Evolutionary conservation across 2,329 filamentous ascomycete genomes (phyloP).

Genomic region (Penicillium sp.): DNA sequence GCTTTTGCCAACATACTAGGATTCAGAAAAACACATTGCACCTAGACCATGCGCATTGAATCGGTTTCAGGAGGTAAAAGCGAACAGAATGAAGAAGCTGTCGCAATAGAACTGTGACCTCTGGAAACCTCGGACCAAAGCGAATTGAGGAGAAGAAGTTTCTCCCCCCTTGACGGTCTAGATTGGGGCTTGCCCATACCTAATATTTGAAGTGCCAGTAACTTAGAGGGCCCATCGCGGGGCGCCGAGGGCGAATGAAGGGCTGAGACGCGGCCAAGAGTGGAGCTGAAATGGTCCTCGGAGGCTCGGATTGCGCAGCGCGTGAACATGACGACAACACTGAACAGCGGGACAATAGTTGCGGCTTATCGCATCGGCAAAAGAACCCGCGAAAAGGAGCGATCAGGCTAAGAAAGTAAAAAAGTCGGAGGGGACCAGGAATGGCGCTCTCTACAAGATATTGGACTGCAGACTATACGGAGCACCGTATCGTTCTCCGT

Average conservation of each 20-base stretch:
- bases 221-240: neutral
- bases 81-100: neutral
- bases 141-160: neutral
- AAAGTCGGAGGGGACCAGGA: neutral
- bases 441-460: neutral
- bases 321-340: constrained; percentile 14
- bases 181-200: constrained; percentile 2
- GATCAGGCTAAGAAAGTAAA: neutral
- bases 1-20: constrained; percentile 1
- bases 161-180: neutral
- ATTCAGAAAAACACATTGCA: neutral
- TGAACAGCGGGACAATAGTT: neutral
- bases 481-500: neutral
- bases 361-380: neutral
- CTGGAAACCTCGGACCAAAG: neutral
- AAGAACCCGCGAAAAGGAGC: neutral
- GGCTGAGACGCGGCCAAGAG: constrained; percentile 6
- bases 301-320: constrained; percentile 1
- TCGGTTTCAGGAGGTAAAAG: neutral
- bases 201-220: neutral
- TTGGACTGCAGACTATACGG: neutral
- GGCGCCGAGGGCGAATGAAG: constrained; percentile 10
- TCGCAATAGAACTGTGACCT: neutral
- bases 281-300: constrained; percentile 3
- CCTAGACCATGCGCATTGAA: neutral